Evolutionary conservation across 2,329 filamentous ascomycete genomes (phyloP).

Genomic region (Stachybotrys echinatus): DNA sequence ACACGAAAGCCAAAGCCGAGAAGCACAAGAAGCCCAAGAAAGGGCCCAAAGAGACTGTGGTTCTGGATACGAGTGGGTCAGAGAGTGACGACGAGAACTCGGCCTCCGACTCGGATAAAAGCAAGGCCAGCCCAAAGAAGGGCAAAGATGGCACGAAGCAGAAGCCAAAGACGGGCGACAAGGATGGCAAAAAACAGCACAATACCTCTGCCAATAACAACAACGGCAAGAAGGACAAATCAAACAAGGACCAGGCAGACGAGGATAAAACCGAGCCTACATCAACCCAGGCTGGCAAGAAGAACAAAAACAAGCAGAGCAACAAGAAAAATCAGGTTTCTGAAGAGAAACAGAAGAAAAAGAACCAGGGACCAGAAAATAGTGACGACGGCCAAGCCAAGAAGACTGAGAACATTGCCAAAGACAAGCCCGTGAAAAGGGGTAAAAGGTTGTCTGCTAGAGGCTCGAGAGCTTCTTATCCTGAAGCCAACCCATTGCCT

Average conservation of each 20-base stretch:
- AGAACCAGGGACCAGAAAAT: slow-evolving; percentile 11
- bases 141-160: slow-evolving; percentile 5
- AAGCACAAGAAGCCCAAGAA: slow-evolving; percentile 7
- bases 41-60: slow-evolving; percentile 6
- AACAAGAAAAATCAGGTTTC: slow-evolving; percentile 3
- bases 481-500: slow-evolving; percentile 20
- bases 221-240: slow-evolving; percentile 3
- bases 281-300: neutral
- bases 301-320: neutral
- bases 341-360: slow-evolving; percentile 3
- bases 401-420: slow-evolving; percentile 5
- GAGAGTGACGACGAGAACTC: neutral
- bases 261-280: neutral
- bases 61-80: slow-evolving; percentile 7
- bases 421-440: slow-evolving; percentile 8
- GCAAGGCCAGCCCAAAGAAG: slow-evolving; percentile 5
- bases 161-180: neutral
- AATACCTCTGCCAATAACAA: slow-evolving; percentile 1
- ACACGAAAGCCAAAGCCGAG: slow-evolving; percentile 7
- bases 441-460: slow-evolving; percentile 6
- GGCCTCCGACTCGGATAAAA: slow-evolving; percentile 1
- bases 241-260: neutral
- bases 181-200: neutral
- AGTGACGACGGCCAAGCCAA: slow-evolving; percentile 1
- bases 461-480: slow-evolving; percentile 17